phyloP scores from a whole-genome alignment of 306 rosid species.

The Malus fusca region DNA sequence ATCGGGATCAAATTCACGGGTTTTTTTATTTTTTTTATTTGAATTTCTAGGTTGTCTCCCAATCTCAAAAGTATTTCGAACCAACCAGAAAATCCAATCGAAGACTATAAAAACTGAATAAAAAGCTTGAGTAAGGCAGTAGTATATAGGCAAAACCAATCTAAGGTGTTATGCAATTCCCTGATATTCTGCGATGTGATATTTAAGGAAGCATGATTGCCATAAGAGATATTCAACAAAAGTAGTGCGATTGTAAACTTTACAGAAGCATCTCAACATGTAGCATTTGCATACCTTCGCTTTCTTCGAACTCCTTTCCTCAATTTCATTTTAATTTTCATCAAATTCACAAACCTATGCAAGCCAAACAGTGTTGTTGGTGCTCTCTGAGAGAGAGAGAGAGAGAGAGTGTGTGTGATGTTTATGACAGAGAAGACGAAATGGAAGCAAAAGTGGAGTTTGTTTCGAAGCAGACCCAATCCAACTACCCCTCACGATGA shows the following conservation, averaged over 20 bases:
- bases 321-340: slow-evolving; percentile 27
- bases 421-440: too few species aligned
- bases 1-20: too few species aligned
- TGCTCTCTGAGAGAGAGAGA: too few species aligned
- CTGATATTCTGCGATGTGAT: not conserved
- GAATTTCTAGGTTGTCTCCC: too few species aligned
- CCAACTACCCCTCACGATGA: too few species aligned
- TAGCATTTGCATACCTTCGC: slow-evolving; percentile 24
- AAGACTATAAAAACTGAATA: not conserved
- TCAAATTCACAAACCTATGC: slow-evolving; percentile 29
- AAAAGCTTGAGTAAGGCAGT: not conserved
- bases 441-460: too few species aligned
- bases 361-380: not conserved
- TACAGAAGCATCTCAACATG: not conserved
- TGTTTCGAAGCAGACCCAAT: too few species aligned
- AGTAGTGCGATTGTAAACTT: not conserved
- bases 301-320: slow-evolving; percentile 32
- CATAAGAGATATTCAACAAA: not conserved
- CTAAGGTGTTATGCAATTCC: not conserved
- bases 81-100: not conserved
- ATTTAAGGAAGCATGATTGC: not conserved
- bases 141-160: not conserved
- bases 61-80: not conserved
- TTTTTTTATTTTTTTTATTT: too few species aligned
- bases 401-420: too few species aligned